Evolutionary conservation across 2,329 filamentous ascomycete genomes (phyloP).

Genomic region (Moelleriella libera): DNA sequence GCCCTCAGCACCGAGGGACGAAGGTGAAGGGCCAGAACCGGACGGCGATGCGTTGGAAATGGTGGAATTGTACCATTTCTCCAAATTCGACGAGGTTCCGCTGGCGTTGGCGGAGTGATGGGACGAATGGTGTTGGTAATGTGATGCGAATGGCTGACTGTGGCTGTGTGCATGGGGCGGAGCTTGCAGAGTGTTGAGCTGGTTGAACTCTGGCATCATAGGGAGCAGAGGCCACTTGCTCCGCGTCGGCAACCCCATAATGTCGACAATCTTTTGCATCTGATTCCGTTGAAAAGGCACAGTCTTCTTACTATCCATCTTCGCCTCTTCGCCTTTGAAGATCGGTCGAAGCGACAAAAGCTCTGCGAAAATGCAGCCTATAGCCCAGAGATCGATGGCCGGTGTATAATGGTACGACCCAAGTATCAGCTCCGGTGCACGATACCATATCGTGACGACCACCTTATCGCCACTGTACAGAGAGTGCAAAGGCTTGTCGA

Average conservation of each 20-base stretch:
- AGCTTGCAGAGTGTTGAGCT: slow-evolving; percentile 45
- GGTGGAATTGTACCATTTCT: slow-evolving; percentile 67
- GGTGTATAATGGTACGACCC: slow-evolving; percentile 94
- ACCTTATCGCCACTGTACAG: slow-evolving; percentile 94
- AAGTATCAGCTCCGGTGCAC: slow-evolving; percentile 83
- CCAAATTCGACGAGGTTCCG: slow-evolving; percentile 37
- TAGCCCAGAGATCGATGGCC: slow-evolving; percentile 92
- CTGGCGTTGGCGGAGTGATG: slow-evolving; percentile 9
- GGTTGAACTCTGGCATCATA: slow-evolving; percentile 74
- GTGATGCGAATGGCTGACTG: slow-evolving; percentile 1
- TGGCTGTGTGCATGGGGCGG: slow-evolving; percentile 28
- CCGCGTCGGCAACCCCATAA: slow-evolving; percentile 81
- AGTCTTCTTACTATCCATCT: slow-evolving; percentile 97
- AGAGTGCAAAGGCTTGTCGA: slow-evolving; percentile 84
- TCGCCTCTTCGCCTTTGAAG: slow-evolving; percentile 97
- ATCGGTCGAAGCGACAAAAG: slow-evolving; percentile 81
- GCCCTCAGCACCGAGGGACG: slow-evolving; percentile 59
- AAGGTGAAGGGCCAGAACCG: slow-evolving; percentile 21
- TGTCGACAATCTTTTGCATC: slow-evolving; percentile 98
- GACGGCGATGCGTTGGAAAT: slow-evolving; percentile 40
- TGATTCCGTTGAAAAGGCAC: slow-evolving; percentile 96
- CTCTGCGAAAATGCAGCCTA: slow-evolving; percentile 96
- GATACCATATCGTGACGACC: slow-evolving; percentile 98
- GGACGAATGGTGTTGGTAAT: slow-evolving; percentile 14
- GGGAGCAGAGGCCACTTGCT: slow-evolving; percentile 76